Evolutionary conservation across 768 basidiomycete species (phyloP), one percentile per base, ranked within the genome.

Genomic region (Auricularia sp.): DNA sequence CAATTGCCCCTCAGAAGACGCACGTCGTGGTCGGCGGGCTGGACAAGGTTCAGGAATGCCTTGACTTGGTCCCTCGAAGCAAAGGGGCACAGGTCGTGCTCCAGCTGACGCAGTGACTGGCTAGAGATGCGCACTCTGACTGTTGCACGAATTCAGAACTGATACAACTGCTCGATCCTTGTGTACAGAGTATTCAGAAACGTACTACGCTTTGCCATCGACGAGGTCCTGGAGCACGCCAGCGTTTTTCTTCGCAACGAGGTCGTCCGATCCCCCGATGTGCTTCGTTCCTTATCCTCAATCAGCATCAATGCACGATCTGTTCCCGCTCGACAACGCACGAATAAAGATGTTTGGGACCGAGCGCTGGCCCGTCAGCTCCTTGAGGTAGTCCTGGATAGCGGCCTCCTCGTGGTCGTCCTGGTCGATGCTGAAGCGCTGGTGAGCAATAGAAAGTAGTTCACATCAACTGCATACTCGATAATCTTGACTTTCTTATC

Each of bases 291-390:
- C 47, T 51, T 18, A 51, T 18, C 18, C 5, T 21, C 14, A 51
- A 18, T 51, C 18, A 18, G 47, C 18, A 51, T 51, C 47, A 51
- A 21, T 8, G 47, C 47, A 10, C 14, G 47, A 51, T 51, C 47
- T 51, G 47, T 6, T 18, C 47, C 47, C 47, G 47, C 16, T 6
- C 14, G 44, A 42, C 0, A 42, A 72, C 79, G 62, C 66, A 90
- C 88, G 82, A 71, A 92, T 81, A 76, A 90, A 93, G 65, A 90
- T 80, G 71, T 85, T 89, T 35, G 91, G 91, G 3, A 93, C 91
- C 11, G 87, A 87, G 24, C 82, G 74, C 69, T 88, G 90, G 0
- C 80, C 80, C 0, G 89, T 89, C 80, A 85, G 87, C 68, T 81
- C 64, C 2, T 11, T 24, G 3, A 93, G 78, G 69, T 91, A 92